Evolutionary conservation across 306 rosid genomes (phyloP).

Genomic region (Dryas alaskensis): DNA sequence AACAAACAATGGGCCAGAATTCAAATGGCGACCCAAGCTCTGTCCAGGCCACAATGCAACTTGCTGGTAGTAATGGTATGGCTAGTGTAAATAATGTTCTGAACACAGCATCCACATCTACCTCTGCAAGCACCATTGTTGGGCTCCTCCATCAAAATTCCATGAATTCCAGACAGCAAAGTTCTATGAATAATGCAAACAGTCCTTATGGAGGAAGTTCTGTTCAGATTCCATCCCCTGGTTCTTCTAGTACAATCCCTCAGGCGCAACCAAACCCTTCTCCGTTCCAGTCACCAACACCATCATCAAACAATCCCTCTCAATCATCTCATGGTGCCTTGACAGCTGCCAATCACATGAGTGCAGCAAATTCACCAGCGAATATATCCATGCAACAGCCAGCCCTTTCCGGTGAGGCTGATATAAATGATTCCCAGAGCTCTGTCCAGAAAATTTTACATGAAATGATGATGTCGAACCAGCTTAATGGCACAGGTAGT

Average conservation of each 20-base stretch:
- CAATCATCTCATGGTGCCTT: constrained; percentile 63
- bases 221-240: constrained; percentile 91
- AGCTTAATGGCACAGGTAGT: constrained; percentile 57
- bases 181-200: constrained; percentile 66
- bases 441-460: constrained; percentile 85
- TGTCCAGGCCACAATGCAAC: constrained; percentile 63
- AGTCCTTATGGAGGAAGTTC: constrained; percentile 85
- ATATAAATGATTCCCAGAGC: constrained; percentile 73
- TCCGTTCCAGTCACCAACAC: constrained; percentile 79
- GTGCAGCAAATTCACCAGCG: constrained; percentile 64
- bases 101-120: constrained; percentile 65
- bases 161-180: constrained; percentile 82
- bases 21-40: constrained; percentile 55
- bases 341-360: constrained; percentile 68
- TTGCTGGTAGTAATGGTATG: constrained; percentile 70
- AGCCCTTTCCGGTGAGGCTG: constrained; percentile 69
- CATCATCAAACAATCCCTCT: constrained; percentile 71
- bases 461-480: constrained; percentile 71
- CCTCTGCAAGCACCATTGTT: constrained; percentile 85
- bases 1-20: constrained; percentile 49
- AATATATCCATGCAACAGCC: constrained; percentile 79
- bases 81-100: constrained; percentile 62
- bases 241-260: constrained; percentile 68
- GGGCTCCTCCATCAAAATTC: constrained; percentile 98
- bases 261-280: constrained; percentile 70